phyloP scores from a whole-genome alignment of 768 basidiomycete species.

The Pisolithus marmoratus region DNA sequence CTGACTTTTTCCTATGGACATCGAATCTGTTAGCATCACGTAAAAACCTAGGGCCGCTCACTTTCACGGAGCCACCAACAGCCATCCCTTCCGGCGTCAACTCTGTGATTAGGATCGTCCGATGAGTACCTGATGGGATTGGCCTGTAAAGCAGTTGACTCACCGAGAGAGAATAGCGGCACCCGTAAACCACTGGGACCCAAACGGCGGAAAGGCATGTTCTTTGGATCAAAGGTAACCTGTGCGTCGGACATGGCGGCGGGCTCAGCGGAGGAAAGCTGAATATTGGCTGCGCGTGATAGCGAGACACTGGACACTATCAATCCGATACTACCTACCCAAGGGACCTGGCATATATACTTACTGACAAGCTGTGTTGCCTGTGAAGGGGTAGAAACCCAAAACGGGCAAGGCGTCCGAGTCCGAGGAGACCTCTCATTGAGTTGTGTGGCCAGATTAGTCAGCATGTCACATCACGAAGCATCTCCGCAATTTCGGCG shows the following conservation, averaged over 20 bases:
- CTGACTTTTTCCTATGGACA: conserved; percentile 44
- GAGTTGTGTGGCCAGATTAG: too few species aligned
- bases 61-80: conserved; percentile 48
- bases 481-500: too few species aligned
- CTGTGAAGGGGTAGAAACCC: too few species aligned
- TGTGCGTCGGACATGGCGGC: conserved; percentile 19
- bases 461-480: too few species aligned
- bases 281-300: too few species aligned
- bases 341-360: too few species aligned
- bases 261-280: neutral
- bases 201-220: conserved; percentile 37
- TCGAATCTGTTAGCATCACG: neutral
- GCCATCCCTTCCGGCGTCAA: conserved; percentile 44
- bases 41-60: conserved; percentile 2
- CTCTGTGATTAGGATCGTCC: conserved; percentile 21
- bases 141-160: conserved; percentile 1
- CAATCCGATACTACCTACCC: too few species aligned
- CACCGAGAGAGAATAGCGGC: conserved; percentile 45
- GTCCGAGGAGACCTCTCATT: too few species aligned
- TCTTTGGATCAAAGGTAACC: conserved; percentile 34
- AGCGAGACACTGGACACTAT: too few species aligned
- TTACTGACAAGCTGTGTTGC: too few species aligned
- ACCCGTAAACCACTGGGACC: conserved; percentile 45
- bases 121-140: neutral
- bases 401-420: too few species aligned